These are phyloP conservation scores for Zasmidium citrigriseum DNA, from an alignment of 2,329 filamentous ascomycete species.

Conservation along the genomic window DNA sequence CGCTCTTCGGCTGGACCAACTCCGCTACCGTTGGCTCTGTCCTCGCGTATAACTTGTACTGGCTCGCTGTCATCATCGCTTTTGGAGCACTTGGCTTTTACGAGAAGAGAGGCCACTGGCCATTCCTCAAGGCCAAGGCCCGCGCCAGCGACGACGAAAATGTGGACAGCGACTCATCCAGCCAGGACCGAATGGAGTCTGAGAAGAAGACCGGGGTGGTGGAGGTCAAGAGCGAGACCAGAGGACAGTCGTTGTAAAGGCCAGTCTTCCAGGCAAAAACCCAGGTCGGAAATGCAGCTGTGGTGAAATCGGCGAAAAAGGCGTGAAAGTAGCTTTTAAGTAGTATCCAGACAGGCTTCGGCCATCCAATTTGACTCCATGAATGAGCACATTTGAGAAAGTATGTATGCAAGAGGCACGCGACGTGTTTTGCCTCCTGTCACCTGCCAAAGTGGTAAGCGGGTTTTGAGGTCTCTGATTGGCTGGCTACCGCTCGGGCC, in stretches of 20 bases:
- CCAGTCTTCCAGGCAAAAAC: background rate
- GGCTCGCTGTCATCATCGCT: conserved; percentile 67
- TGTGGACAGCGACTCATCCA: conserved; percentile 26
- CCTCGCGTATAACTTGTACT: conserved; percentile 85
- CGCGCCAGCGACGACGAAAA: conserved; percentile 16
- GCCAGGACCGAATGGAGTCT: conserved; percentile 17
- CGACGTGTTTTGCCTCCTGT: no score
- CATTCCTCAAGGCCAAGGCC: conserved; percentile 42
- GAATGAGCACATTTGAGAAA: background rate
- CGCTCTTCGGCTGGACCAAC: conserved; percentile 84
- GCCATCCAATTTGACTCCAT: background rate
- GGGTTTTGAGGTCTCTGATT: no score
- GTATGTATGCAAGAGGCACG: no score
- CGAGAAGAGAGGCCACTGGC: conserved; percentile 58
- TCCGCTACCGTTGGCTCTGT: conserved; percentile 85
- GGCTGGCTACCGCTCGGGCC: no score
- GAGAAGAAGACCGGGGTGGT: conserved; percentile 23
- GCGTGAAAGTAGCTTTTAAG: background rate
- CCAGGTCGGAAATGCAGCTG: background rate
- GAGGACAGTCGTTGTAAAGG: background rate
- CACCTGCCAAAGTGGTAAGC: no score
- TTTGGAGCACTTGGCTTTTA: conserved; percentile 68
- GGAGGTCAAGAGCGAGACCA: conserved; percentile 3
- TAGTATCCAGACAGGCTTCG: background rate
- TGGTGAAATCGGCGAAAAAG: background rate